These are phyloP conservation scores for Cucurbita maxima DNA, from an alignment of 306 rosid species.

Conservation along the genomic window DNA sequence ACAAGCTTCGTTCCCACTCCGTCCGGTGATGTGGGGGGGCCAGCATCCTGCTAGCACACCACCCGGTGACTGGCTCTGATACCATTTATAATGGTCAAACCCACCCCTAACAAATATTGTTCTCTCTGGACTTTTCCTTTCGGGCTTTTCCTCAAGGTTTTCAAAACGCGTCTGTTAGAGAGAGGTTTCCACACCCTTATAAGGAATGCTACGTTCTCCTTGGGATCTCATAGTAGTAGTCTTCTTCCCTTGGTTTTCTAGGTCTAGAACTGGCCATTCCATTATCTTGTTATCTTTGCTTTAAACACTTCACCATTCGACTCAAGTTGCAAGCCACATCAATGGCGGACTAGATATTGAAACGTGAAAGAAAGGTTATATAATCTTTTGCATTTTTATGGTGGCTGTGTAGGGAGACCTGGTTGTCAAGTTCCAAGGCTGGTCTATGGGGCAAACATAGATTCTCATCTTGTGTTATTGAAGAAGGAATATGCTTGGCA, in stretches of 20 bases:
- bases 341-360: neutral
- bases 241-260: neutral
- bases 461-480: slow-evolving; percentile 35
- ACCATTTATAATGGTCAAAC: too few relatives aligned
- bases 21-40: too few relatives aligned
- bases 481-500: slow-evolving; percentile 87
- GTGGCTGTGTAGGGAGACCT: slow-evolving; percentile 37
- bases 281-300: neutral
- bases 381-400: neutral
- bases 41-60: too few relatives aligned
- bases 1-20: too few relatives aligned
- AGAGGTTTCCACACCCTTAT: too few relatives aligned
- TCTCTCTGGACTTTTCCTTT: too few relatives aligned
- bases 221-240: too few relatives aligned
- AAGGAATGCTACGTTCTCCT: too few relatives aligned
- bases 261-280: neutral
- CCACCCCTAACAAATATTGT: too few relatives aligned
- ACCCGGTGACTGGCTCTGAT: too few relatives aligned
- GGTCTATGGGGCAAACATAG: slow-evolving; percentile 25
- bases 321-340: neutral
- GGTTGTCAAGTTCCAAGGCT: slow-evolving; percentile 65
- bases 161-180: too few relatives aligned
- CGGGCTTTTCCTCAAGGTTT: too few relatives aligned
- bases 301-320: neutral
- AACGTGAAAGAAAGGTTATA: neutral